A percentile compares a stretch with the other conserved stretches of the same genome.
phyloP scores from a whole-genome alignment of 331 rosid species.

The Arachis monticola region DNA sequence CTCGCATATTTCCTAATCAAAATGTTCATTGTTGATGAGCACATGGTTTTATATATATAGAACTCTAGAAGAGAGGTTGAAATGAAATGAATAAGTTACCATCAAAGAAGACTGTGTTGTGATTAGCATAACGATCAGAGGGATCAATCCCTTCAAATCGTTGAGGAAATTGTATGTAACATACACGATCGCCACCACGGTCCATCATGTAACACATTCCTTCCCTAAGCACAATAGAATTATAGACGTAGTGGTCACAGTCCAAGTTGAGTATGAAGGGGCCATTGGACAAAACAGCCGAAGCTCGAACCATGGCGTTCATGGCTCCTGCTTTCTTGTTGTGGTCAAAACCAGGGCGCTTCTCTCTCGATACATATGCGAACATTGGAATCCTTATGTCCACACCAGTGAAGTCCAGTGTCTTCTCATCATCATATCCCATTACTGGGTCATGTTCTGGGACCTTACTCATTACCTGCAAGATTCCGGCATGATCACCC shows the following conservation, averaged over 20 bases:
- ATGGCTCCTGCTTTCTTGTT: slow-evolving; percentile 92
- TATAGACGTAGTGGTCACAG: slow-evolving; percentile 78
- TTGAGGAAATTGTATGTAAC: slow-evolving; percentile 83
- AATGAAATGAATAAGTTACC: slow-evolving; percentile 42
- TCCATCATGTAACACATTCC: slow-evolving; percentile 92
- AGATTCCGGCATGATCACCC: slow-evolving; percentile 90
- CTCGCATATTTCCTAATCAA: slow-evolving; percentile 73
- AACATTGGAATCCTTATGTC: slow-evolving; percentile 80
- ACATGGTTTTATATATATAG: too few species aligned
- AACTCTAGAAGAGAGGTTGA: too few species aligned
- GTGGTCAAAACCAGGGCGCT: slow-evolving; percentile 77
- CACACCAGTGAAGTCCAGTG: slow-evolving; percentile 67
- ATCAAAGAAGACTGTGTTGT: slow-evolving; percentile 85
- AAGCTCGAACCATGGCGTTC: slow-evolving; percentile 88
- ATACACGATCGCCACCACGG: slow-evolving; percentile 79
- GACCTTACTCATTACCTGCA: slow-evolving; percentile 79
- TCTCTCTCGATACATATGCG: slow-evolving; percentile 81
- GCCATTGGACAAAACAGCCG: slow-evolving; percentile 75
- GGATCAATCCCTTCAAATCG: slow-evolving; percentile 88
- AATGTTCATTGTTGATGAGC: neutral
- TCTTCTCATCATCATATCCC: slow-evolving; percentile 64
- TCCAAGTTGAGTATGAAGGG: slow-evolving; percentile 77
- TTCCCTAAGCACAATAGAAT: slow-evolving; percentile 64
- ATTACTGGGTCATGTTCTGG: slow-evolving; percentile 67
- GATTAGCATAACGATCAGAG: slow-evolving; percentile 87